Evolutionary conservation across 2,329 filamentous ascomycete species (phyloP), one percentile per base, ranked within the genome.

Genomic region (Exophiala viscosa): DNA sequence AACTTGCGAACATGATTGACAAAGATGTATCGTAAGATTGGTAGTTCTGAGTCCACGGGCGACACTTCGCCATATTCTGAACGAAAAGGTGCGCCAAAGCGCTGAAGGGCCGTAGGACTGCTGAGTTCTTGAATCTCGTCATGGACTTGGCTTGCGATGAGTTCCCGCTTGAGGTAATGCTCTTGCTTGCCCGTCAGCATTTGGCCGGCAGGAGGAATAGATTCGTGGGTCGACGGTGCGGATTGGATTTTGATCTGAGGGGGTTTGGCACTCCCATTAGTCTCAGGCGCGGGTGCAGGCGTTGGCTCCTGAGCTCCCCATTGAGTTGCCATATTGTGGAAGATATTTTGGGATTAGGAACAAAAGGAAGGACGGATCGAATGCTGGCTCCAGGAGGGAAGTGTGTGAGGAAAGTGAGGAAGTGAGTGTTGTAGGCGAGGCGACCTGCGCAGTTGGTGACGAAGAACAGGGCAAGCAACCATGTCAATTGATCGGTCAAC

Each of bases 1-100:
- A 99, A 99, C 65, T 97, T 95, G 66, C 93, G 90, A 54, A 99
- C 84, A 84, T 97, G 91, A 68, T 97, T 87, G 49, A 97, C 93
- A 68, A 99, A 99, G 66, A 99, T 96, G 74, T 93, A 97, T 60
- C 93, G 84, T 57, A 99, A 77, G 58, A 99, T 87, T 14, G 93
- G 93, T 23, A 99, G 79, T 64, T 97, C 92, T 2, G 91, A 96
- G 67, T 99, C 90, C 55, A 95, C 81, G 11, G 93, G 93, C 3
- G 90, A 86, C 18, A 99, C 87, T 70, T 99, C 93, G 59, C 93
- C 93, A 55, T 87, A 85, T 48, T 96, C 88, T 42, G 91, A 96
- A 67, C 83, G 87, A 76, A 99, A 99, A 0, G 93, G 93, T 5
- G 93, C 92, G 54, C 93, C 93, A 69, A 99, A 99, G 63, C 93